Conservation (phyloP, 1,284 basidiomycete species). For the Cerioporus squamosus region DNA sequence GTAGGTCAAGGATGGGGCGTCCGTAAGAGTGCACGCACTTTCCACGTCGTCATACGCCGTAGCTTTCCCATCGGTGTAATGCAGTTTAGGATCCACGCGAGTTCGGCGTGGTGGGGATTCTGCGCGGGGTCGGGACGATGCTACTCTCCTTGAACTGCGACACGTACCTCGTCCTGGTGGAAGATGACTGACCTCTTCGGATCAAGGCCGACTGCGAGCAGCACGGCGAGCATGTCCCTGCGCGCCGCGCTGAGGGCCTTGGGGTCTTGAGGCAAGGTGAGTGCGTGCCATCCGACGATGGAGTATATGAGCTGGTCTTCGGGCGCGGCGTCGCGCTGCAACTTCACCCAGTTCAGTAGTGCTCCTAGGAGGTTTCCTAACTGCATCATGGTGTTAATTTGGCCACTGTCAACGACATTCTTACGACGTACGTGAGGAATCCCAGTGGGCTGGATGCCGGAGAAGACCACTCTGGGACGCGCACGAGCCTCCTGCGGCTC, state of each 20-base stretch:
- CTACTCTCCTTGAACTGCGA: not conserved
- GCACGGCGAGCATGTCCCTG: slow-evolving; percentile 80
- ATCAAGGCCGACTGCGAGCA: slow-evolving; percentile 88
- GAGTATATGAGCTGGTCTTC: slow-evolving; percentile 80
- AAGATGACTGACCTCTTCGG: slow-evolving; percentile 80
- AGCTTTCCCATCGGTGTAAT: slow-evolving; percentile 84
- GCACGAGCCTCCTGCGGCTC: not conserved
- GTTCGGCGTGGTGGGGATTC: slow-evolving; percentile 85
- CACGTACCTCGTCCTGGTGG: slow-evolving; percentile 84
- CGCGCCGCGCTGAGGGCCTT: slow-evolving; percentile 62
- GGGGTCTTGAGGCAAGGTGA: slow-evolving; percentile 90
- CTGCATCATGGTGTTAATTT: slow-evolving; percentile 43
- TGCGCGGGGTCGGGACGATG: slow-evolving; percentile 35
- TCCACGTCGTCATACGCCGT: slow-evolving; percentile 95
- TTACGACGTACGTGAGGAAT: slow-evolving; percentile 73
- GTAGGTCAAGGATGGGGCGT: not conserved
- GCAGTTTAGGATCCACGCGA: slow-evolving; percentile 93
- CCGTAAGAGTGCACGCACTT: slow-evolving; percentile 50
- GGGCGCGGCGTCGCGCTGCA: slow-evolving; percentile 65
- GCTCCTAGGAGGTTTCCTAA: slow-evolving; percentile 95
- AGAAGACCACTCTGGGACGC: slow-evolving; percentile 59
- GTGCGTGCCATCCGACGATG: slow-evolving; percentile 91
- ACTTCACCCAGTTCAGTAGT: slow-evolving; percentile 84
- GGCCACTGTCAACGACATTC: not conserved
- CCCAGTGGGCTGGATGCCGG: slow-evolving; percentile 86